Base-by-base conservation (phyloP, 805 yeast species). In the Blastobotrys muscicola region DNA sequence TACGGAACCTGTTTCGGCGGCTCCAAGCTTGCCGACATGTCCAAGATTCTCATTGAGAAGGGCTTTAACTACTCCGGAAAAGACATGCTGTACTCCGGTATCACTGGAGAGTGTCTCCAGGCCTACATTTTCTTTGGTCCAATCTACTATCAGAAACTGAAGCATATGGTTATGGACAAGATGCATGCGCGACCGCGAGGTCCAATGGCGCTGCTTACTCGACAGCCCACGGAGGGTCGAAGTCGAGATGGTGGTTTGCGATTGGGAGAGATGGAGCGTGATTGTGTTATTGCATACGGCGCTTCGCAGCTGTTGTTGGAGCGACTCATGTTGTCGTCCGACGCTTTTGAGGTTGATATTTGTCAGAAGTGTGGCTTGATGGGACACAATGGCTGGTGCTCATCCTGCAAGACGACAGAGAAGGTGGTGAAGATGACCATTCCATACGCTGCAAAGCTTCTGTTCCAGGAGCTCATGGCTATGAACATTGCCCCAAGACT, bases 131-230 rank as follows among this genome's bases (percentile, higher is more conserved):
- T 92, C 78, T 92, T 92, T 64, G 98, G 98, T 1, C 98, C 98
- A 13, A 92, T 92, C 53, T 92, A 92, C 65, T 92, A 92, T 65
- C 98, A 92, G 67, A 92, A 92, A 61, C 78, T 92, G 72, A 92
- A 92, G 74, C 98, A 92, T 66, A 92, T 92, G 98, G 98, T 92
- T 39, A 65, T 92, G 66, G 98, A 92, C 67, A 92, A 92, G 67
- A 92, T 92, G 98, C 98, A 92, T 60, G 98, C 98, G 1, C 84
- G 98, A 73, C 97, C 98, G 2, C 79, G 98, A 63, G 98, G 98
- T 42, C 98, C 98, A 45, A 78, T 97, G 55, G 98, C 98, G 0
- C 97, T 92, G 9, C 72, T 92, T 46, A 92, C 98, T 8, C 80
- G 98, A 66, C 98, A 92, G 67, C 98, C 97, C 12, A 90, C 97